Evolutionary conservation across 768 basidiomycete species (phyloP), one percentile per base, ranked within the genome.

Genomic region (Auriscalpium microsporum): DNA sequence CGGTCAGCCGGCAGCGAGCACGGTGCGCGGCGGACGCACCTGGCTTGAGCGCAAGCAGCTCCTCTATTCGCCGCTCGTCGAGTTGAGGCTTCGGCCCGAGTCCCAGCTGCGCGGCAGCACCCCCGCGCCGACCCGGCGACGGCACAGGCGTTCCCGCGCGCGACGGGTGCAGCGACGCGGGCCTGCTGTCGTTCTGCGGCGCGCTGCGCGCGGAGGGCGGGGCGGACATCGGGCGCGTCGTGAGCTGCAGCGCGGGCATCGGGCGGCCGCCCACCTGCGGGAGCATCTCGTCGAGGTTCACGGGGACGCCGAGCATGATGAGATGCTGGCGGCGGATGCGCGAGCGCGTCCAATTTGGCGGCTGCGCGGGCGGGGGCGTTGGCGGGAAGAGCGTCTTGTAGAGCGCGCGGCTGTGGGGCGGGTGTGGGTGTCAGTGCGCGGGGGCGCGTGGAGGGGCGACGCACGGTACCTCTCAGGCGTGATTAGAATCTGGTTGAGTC

Each of bases 291-390:
- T 97, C 94, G 7, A 97, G 76, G 65, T 97, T 97, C 52, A 97
- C 90, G 4, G 94, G 94, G 47, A 97, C 86, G 21, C 94, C 94
- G 23, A 97, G 81, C 11, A 90, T 72, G 57, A 95, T 95, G 48
- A 97, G 76, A 64, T 96, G 91, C 65, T 93, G 91, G 48, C 93
- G 76, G 54, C 94, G 82, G 66, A 92, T 93, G 45, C 89, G 82
- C 55, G 93, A 95, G 48, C 92, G 85, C 50, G 84, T 94, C 94
- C 94, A 97, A 63, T 90, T 94, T 52, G 92, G 84, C n/a, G 90
- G 86, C 66, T 87, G 84, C 46, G 81, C 85, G 10, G 84, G 80
- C 36, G 89, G 85, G 2, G 87, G 83, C 1, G 84, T 78, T 59
- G 86, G 78, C 10, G 73, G 75, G 40, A 90, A 67, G 16, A 94